phyloP scores from a whole-genome alignment of 176 grass and related monocot genomes.

The Oropetium thomaeum region DNA sequence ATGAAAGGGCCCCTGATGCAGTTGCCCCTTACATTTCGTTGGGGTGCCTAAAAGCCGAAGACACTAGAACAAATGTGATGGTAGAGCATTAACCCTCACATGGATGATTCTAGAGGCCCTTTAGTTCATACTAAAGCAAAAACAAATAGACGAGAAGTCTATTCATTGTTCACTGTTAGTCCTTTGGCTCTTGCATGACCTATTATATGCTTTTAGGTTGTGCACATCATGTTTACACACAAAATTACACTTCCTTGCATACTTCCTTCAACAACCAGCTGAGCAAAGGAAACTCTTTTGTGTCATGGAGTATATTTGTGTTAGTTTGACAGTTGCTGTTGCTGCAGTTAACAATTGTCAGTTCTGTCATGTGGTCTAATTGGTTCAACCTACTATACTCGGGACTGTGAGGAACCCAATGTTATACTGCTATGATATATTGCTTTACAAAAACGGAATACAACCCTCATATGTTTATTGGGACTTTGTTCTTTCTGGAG shows the following conservation, averaged over 20 bases:
- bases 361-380: background rate
- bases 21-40: background rate
- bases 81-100: background rate
- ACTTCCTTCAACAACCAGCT: background rate
- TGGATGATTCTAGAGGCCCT: background rate
- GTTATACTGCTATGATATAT: background rate
- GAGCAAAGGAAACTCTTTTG: background rate
- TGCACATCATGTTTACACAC: background rate
- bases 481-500: constrained; percentile 1
- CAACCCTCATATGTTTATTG: background rate
- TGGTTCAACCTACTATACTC: background rate
- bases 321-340: constrained; percentile 6
- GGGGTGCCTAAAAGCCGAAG: background rate
- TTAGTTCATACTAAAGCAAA: background rate
- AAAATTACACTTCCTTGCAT: background rate
- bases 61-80: background rate
- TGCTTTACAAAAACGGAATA: background rate
- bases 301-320: background rate
- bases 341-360: constrained; percentile 1
- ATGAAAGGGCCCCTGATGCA: background rate
- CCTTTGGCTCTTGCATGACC: background rate
- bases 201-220: constrained; percentile 7
- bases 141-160: constrained; percentile 2
- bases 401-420: background rate
- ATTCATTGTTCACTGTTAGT: background rate